Percentiles rank a stretch among this genome's conserved stretches.
phyloP scores from a whole-genome alignment of 345 rosid genomes.

The Syzygium jambos region DNA sequence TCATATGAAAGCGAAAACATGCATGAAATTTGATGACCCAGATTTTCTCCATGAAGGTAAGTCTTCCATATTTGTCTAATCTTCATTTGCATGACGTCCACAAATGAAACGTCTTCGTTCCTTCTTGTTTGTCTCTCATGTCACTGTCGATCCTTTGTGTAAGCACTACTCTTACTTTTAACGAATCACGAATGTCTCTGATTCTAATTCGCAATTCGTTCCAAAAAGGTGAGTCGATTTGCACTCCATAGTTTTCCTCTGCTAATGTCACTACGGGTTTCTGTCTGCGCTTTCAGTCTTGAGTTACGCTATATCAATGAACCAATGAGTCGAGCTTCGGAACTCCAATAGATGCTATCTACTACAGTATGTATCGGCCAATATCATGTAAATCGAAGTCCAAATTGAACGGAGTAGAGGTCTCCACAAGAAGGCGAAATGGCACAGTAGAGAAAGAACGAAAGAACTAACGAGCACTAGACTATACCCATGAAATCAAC shows the following conservation, averaged over 20 bases:
- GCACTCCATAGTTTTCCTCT: background rate
- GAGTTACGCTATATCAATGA: background rate
- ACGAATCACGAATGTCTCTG: background rate
- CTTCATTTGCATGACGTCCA: background rate
- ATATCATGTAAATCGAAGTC: background rate
- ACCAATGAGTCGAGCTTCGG: background rate
- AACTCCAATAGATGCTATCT: background rate
- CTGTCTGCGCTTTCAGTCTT: background rate
- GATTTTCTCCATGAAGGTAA: background rate
- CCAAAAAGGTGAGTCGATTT: background rate
- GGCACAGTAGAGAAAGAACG: background rate
- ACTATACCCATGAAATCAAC: background rate
- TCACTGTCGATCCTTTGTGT: background rate
- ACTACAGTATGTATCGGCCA: background rate
- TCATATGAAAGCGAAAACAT: background rate
- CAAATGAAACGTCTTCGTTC: background rate
- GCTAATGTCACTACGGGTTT: background rate
- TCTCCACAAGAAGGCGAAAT: background rate
- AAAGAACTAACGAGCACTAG: background rate
- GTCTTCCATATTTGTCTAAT: background rate
- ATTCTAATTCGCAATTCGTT: accelerated
- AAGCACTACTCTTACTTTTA: background rate
- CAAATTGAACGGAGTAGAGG: background rate
- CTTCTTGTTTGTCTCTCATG: background rate
- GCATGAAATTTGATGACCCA: background rate